A percentile compares a stretch with the other conserved stretches of the same genome.
Evolutionary conservation across 2,329 filamentous ascomycete genomes (phyloP).

Genomic region (Fusarium agapanthi): DNA sequence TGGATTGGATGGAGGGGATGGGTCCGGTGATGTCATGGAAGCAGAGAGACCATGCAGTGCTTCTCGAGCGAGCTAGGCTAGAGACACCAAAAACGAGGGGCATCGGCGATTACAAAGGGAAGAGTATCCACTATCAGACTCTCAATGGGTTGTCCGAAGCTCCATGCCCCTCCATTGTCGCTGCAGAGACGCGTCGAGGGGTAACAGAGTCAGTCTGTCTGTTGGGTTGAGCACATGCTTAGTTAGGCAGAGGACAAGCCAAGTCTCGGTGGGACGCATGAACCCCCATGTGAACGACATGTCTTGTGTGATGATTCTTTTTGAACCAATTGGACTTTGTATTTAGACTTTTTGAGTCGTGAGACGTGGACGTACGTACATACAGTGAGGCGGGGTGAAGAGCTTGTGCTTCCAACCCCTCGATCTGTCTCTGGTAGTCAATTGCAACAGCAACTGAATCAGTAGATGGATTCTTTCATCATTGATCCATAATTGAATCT

Average conservation of each 20-base stretch:
- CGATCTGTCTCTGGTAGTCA: not conserved
- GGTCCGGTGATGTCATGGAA: constrained; percentile 42
- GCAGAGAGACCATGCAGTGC: not conserved
- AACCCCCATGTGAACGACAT: constrained; percentile 13
- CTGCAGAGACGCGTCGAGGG: constrained; percentile 31
- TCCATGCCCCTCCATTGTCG: constrained; percentile 10
- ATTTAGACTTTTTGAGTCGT: not conserved
- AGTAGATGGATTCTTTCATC: constrained; percentile 6
- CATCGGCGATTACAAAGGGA: constrained; percentile 28
- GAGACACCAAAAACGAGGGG: not conserved
- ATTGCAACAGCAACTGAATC: not conserved
- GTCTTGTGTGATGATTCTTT: not conserved
- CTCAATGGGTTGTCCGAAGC: not conserved
- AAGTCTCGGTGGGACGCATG: constrained; percentile 14
- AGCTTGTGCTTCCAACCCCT: not conserved
- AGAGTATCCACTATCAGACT: not conserved
- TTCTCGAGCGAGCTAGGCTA: not conserved
- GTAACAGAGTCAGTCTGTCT: not conserved
- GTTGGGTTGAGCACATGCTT: constrained; percentile 4
- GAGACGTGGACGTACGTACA: not conserved
- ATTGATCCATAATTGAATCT: constrained; percentile 13
- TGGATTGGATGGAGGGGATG: constrained; percentile 24
- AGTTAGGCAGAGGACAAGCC: not conserved
- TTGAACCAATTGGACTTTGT: constrained; percentile 4
- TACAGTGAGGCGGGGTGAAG: not conserved